A percentile compares a stretch with the other conserved stretches of the same genome.
Conservation (phyloP, 2,329 filamentous ascomycete genomes). For the Clarireedia homoeocarpa region DNA sequence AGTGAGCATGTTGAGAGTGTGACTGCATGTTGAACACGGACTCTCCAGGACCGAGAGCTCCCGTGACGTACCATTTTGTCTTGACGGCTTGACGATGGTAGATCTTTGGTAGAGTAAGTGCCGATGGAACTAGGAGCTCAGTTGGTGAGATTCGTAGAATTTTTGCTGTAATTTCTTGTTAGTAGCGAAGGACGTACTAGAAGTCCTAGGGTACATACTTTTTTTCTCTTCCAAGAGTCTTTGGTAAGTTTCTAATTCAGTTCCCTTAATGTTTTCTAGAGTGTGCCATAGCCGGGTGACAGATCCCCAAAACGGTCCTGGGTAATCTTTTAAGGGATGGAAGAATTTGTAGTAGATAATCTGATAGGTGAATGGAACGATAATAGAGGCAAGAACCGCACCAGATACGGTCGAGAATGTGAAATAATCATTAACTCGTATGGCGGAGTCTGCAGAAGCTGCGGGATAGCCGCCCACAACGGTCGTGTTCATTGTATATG, state of each 20-base stretch:
- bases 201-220: constrained; percentile 31
- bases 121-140: constrained; percentile 44
- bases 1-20: constrained; percentile 40
- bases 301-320: constrained; percentile 46
- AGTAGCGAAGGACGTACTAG: neutral
- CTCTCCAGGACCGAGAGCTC: constrained; percentile 47
- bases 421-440: neutral
- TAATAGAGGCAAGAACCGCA: neutral
- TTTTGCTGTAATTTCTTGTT: constrained; percentile 32
- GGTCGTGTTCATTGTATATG: neutral
- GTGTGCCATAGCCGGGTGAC: constrained; percentile 46
- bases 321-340: constrained; percentile 44
- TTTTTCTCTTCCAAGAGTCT: constrained; percentile 39
- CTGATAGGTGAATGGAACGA: constrained; percentile 26
- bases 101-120: constrained; percentile 46
- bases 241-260: constrained; percentile 37
- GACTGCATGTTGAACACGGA: constrained; percentile 51
- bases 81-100: constrained; percentile 50
- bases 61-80: constrained; percentile 50
- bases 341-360: constrained; percentile 43
- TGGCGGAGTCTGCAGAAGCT: neutral
- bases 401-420: neutral
- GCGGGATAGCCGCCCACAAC: neutral
- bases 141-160: constrained; percentile 46
- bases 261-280: constrained; percentile 40